These are phyloP conservation scores for Calycina marina DNA, from an alignment of 2,329 filamentous ascomycete genomes.

Conservation along the genomic window DNA sequence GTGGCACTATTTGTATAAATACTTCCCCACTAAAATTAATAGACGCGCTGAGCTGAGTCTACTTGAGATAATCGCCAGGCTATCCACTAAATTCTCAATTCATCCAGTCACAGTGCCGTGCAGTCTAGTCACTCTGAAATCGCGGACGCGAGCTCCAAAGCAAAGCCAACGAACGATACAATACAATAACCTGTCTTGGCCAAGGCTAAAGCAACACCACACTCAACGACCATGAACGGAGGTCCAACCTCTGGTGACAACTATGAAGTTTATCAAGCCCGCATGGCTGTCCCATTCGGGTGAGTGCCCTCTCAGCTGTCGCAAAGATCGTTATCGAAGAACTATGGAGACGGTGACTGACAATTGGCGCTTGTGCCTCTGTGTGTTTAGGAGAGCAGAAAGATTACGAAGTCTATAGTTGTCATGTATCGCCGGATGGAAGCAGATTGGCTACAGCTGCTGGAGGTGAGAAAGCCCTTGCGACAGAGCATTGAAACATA, in stretches of 20 bases:
- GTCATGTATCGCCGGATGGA: slow-evolving; percentile 91
- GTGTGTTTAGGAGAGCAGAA: slow-evolving; percentile 67
- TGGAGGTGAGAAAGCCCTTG: slow-evolving; percentile 46
- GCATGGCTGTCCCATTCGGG: slow-evolving; percentile 91
- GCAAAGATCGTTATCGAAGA: too few relatives aligned
- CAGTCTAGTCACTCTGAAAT: too few relatives aligned
- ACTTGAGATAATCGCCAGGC: too few relatives aligned
- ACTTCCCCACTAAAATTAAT: too few relatives aligned
- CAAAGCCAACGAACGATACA: too few relatives aligned
- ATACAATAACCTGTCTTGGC: too few relatives aligned
- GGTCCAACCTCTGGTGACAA: slow-evolving; percentile 14
- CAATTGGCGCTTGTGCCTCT: slow-evolving; percentile 16
- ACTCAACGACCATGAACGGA: slow-evolving; percentile 19
- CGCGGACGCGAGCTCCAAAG: too few relatives aligned
- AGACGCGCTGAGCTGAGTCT: too few relatives aligned
- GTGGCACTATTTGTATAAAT: too few relatives aligned
- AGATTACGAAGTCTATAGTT: slow-evolving; percentile 97
- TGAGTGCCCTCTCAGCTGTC: slow-evolving; percentile 26
- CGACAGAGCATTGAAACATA: slow-evolving; percentile 3
- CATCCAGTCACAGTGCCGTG: too few relatives aligned
- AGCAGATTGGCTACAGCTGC: slow-evolving; percentile 84
- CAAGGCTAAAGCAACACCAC: too few relatives aligned
- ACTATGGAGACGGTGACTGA: slow-evolving; percentile 8
- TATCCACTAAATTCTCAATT: too few relatives aligned
- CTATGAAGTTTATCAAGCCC: slow-evolving; percentile 83